Base-by-base conservation (phyloP, 2,329 filamentous ascomycete genomes). In the Fonsecaea multimorphosa region DNA sequence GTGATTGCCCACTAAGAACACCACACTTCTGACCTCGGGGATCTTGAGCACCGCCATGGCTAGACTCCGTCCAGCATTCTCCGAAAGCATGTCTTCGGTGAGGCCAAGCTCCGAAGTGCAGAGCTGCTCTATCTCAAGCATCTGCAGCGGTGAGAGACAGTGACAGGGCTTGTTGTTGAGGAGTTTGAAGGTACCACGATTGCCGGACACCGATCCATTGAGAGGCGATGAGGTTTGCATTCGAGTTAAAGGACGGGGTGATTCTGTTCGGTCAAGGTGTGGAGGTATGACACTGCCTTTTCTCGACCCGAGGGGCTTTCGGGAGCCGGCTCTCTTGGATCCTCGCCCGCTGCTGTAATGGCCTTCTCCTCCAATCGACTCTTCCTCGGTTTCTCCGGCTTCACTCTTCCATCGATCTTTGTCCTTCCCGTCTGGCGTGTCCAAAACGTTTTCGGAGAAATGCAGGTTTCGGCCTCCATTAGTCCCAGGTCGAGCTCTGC, bases 1-100 rank as follows among this genome's bases (percentile, higher is more conserved):
- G 77, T 97, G 94, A 77, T 97, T 98, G n/a, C 95, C 94, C 0
- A 92, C 93, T n/a, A 98, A 83, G 6, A 98, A 87, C 24, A 96
- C 87, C 57, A 89, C 82, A 59, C 64, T 70, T 24, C 67, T 67
- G 52, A 66, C 56, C 8, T 69, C 60, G 14, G 68, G 52, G 53
- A 96, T 81, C 57, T 83, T 84, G 61, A 96, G 83, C 0, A 92
- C 89, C 31, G 93, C 90, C 78, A 97, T 90, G 3, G 93, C 93
- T 67, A 98, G 91, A 51, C 92, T 91, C 29, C 94, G 87, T 19
- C 91, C 94, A 1, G 93, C 91, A 74, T 94, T 97, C 74, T 98
- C 95, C 0, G 92, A 89, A 82, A 98, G 92, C 77, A 97, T 89
- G 60, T 95, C 92, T 75, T 96, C 92, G 0, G 89, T 91, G 54